A percentile compares a stretch with the other conserved stretches of the same genome.
Conservation (phyloP, 1,284 basidiomycete species). For the Leccinum variabile region DNA sequence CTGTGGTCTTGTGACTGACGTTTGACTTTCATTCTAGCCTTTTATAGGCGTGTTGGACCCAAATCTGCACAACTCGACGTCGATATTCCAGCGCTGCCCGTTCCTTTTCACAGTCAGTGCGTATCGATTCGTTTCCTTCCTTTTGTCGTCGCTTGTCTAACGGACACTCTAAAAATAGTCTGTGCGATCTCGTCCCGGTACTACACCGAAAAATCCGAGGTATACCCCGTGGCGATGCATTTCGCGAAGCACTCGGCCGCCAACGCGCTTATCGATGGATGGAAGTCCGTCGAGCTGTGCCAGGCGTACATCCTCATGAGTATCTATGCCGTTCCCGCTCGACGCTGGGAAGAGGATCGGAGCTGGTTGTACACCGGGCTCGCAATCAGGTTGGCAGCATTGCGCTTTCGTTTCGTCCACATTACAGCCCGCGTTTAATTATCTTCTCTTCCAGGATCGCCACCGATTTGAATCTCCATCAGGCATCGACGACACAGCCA, state of each 20-base stretch:
- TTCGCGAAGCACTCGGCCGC: constrained; percentile 81
- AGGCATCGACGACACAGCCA: constrained; percentile 58
- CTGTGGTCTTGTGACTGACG: constrained; percentile 1
- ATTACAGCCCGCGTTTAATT: neutral
- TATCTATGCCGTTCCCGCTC: constrained; percentile 74
- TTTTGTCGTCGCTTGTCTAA: constrained; percentile 1
- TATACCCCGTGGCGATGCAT: constrained; percentile 85
- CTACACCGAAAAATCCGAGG: constrained; percentile 72
- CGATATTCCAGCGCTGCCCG: constrained; percentile 75
- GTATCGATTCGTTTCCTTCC: constrained; percentile 33
- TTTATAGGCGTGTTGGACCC: constrained; percentile 76
- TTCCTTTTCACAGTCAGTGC: constrained; percentile 80
- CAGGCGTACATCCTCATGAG: constrained; percentile 75
- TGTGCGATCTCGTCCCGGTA: constrained; percentile 78
- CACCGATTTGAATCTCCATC: constrained; percentile 83
- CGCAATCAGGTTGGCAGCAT: constrained; percentile 58
- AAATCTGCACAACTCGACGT: constrained; percentile 66
- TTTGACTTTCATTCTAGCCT: constrained; percentile 44
- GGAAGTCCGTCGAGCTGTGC: constrained; percentile 65
- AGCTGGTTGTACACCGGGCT: constrained; percentile 82
- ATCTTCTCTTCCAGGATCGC: constrained; percentile 51
- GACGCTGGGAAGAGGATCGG: constrained; percentile 80
- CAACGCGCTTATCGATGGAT: constrained; percentile 75
- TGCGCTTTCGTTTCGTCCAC: neutral
- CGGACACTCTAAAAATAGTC: constrained; percentile 41